Evolutionary conservation across 306 rosid species (phyloP), one percentile per base, ranked within the genome.

Genomic region (Lathyrus sativus): DNA sequence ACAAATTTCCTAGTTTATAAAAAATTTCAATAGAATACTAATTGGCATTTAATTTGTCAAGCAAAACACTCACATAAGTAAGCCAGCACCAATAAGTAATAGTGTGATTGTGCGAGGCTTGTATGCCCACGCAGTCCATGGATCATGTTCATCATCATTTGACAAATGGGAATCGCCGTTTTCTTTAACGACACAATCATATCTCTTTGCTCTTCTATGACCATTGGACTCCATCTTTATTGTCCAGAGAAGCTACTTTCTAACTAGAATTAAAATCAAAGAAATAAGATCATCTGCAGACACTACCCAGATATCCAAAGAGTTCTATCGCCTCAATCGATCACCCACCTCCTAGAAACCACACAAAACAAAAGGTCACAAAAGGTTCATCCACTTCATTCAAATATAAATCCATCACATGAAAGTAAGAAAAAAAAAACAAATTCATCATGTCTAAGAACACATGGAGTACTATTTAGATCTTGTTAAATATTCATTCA

Each of bases 121-220:
- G 95, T 95, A 95, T 13, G 99, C 97, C 99, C 97, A 95, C 17
- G 99, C 99, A 55, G 99, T 95, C 99, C 99, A 95, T n/a, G 99
- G 99, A 87, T 95, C 99, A 73, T 79, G 79, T 12, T 90, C 99
- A 56, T 90, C 97, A 9, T 84, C 84, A 75, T 70, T 76, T 37
- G 76, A 77, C 42, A 66, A 70, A 80, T 80, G 83, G 60, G n/a
- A 68, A 68, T 76, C 82, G 26, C 96, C 99, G 62, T 91, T 95
- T 87, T 76, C 87, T 71, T 85, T 81, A 67, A 78, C 73, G 63
- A 3, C 41, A 80, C 18, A 38, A 57, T 86, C 91, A 63, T 68
- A 76, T 81, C 82, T 83, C 82, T 68, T 80, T 49, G 59, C 84
- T 84, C 85, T 87, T 70, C 72, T 80, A 43, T 82, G 86, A 71